Evolutionary conservation across 2,329 filamentous ascomycete species (phyloP), one percentile per base, ranked within the genome.

Genomic region (Didymella lethalis): DNA sequence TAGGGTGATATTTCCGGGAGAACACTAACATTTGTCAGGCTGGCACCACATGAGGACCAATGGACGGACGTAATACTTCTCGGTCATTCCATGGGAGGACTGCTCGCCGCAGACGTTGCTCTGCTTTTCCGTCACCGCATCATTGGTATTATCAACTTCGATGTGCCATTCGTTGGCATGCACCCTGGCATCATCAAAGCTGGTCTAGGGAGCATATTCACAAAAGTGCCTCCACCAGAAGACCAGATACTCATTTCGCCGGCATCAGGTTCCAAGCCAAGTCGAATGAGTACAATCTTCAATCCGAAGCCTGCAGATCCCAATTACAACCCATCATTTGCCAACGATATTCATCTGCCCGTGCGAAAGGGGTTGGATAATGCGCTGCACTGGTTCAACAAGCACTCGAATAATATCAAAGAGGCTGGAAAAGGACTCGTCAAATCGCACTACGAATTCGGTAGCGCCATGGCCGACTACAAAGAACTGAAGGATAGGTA

Each of bases 81-180:
- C 2, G 93, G 93, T 0, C 93, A 97, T 75, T 96, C 91, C 41
- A 94, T 97, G 87, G 93, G 93, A 16, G 93, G 93, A 1, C 82
- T 97, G 25, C 77, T 97, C 26, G 86, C 90, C 26, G 91, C 91
- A 1, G 93, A 97, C 68, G 85, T 96, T 26, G 87, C 87, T 2
- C 80, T 96, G 44, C 84, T 90, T 74, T 86, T 90, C 64, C 88
- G 87, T 63, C 91, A 96, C 78, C 85, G 87, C 10, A 90, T 97
- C 40, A 77, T 97, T 29, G 93, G 93, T 0, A 88, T 88, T 4
- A 82, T 97, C 55, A 91, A 90, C 55, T 89, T 96, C 48, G 93
- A 97, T 76, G 90, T 91, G 0, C 93, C 93, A 0, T 92, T 96
- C 58, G 81, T 97, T 6, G 93, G 93, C 3, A 89, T 97, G 73